phyloP scores from a whole-genome alignment of 306 rosid genomes.

The Neltuma alba region DNA sequence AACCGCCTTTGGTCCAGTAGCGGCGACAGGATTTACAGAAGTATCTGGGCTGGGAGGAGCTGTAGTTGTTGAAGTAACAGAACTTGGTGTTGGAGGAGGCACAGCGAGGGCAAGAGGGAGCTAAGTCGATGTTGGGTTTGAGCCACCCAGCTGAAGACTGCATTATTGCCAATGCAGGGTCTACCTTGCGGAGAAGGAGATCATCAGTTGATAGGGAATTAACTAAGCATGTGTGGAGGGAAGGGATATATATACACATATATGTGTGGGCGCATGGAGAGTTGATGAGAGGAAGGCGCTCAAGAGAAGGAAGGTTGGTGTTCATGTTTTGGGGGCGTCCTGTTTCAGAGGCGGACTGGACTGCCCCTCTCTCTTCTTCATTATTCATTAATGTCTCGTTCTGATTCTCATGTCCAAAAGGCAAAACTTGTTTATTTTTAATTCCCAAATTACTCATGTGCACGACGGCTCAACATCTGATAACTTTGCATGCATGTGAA shows the following conservation, averaged over 20 bases:
- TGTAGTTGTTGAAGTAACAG: conserved; percentile 97
- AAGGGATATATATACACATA: no score
- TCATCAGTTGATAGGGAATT: neutral
- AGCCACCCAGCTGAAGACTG: neutral
- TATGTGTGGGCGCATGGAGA: neutral
- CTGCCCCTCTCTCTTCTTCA: neutral
- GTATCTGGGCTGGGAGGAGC: conserved; percentile 88
- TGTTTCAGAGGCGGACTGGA: neutral
- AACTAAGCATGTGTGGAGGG: neutral
- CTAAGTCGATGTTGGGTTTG: neutral
- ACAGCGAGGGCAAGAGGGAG: conserved; percentile 90
- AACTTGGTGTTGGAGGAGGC: conserved; percentile 90
- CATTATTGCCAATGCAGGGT: neutral
- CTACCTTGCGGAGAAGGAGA: no score
- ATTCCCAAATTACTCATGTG: neutral
- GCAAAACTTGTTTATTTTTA: neutral
- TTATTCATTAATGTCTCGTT: neutral
- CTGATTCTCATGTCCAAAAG: neutral
- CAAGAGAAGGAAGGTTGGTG: neutral
- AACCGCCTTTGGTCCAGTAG: conserved; percentile 97
- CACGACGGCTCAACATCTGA: neutral
- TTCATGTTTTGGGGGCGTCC: neutral
- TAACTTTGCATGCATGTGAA: neutral
- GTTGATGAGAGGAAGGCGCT: neutral
- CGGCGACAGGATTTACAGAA: conserved; percentile 90